Base-by-base conservation (phyloP, 148 eudicot species). In the Cornus suecica region DNA sequence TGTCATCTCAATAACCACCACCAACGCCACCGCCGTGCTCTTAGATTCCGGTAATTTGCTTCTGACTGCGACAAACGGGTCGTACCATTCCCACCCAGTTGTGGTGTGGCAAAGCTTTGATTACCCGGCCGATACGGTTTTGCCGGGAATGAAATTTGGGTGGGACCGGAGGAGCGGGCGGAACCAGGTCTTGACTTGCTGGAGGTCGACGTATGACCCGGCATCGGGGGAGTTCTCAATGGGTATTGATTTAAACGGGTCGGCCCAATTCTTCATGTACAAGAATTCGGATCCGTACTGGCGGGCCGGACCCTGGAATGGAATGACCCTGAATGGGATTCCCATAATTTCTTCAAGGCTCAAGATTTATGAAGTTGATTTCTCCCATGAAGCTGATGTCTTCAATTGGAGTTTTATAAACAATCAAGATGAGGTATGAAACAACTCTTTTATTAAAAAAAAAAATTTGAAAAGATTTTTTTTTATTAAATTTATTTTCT, bases 41-140 rank as follows among this genome's bases (percentile, higher is more conserved):
- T 66, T 78, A 18, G 77, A 82, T 42, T 73, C 84, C 0, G 91
- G 88, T 10, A 84, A 86, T 71, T 71, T 88, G 7, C 79, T 82
- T 37, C 22, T 88, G 68, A 58, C 68, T 18, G 24, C 63, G 23
- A 71, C 74, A 31, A 30, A 24, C 37, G 31, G 30, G 15, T n/a
- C 72, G 62, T 75, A 45, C 26, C 64, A 68, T 23, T 68, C 79
- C 37, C 37, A 32, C 10, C 72, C 54, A 34, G 69, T 51, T 1
- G 30, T 76, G n/a, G 41, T 30, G 24, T 88, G 91, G 91, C 88
- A 83, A 77, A 86, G 91, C 61, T 88, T 85, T 76, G 88, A 88
- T 71, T 27, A 83, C 63, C 72, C 78, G 29, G 82, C 87, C 65
- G 75, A 86, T 72, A 84, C 82, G 24, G 65, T 80, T 11, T 66